Conservation (phyloP, 768 basidiomycete genomes). For the Trichaptum fuscoviolaceum region DNA sequence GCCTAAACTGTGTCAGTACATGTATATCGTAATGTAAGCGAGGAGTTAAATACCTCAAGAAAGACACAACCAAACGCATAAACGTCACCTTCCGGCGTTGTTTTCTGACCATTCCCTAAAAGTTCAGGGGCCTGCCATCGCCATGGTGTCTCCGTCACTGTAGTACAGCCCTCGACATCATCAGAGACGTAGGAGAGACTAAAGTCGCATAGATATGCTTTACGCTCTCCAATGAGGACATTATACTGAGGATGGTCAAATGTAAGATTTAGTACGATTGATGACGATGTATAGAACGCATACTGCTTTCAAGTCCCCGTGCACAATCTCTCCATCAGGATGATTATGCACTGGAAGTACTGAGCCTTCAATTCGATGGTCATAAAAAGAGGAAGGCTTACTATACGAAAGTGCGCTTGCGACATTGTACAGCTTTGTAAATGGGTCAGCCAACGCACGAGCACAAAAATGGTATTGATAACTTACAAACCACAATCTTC, state of each 20-base stretch:
- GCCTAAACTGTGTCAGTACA: background rate
- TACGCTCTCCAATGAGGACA: background rate
- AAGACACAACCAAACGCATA: slow-evolving; percentile 2
- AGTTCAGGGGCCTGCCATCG: background rate
- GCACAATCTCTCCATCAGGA: background rate
- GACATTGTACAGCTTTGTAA: background rate
- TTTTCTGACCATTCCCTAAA: background rate
- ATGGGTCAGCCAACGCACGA: background rate
- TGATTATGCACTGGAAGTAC: background rate
- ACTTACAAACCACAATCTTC: background rate
- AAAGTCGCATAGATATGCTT: background rate
- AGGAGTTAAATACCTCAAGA: background rate
- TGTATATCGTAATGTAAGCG: background rate
- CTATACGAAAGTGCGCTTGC: background rate
- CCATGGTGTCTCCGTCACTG: background rate
- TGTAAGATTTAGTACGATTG: background rate
- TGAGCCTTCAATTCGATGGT: background rate
- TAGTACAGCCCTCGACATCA: background rate
- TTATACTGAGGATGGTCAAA: too few species aligned
- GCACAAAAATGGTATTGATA: background rate
- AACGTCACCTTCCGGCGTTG: background rate
- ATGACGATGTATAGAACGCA: background rate
- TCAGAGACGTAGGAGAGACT: background rate
- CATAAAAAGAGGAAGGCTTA: background rate
- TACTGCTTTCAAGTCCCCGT: slow-evolving; percentile 5